Base-by-base conservation (phyloP, 345 rosid species). In the Bruguiera sexangula region DNA sequence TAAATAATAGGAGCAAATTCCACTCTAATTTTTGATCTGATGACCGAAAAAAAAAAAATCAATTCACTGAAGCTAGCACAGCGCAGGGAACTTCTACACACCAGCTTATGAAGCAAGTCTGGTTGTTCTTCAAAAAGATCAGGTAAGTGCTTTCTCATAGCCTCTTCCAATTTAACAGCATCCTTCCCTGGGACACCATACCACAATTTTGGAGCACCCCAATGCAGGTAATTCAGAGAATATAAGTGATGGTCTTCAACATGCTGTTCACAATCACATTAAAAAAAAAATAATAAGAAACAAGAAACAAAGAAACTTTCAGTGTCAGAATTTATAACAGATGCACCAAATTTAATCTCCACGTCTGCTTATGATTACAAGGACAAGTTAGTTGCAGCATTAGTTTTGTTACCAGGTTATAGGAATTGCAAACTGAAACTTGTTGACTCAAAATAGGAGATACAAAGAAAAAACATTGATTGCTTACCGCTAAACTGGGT, bases 221-320 rank as follows among this genome's bases (percentile, higher is more conserved):
- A 92, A 71, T 96, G 99, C 96, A 96, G 74, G 81, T 90, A 96
- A 82, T 96, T 96, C 73, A 96, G 80, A 1, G 99, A 96, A 82
- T 96, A 96, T 62, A 96, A 78, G 80, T 96, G 98, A 77, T 96
- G 99, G 85, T 96, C 99, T 85, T 96, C 99, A 54, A 96, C 99
- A 80, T 96, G 99, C 99, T 96, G 86, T 65, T 71, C 37, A 58
- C 72, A 63, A 61, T 48, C 60, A 79, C 36, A 76, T 61, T 59
- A 43, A 3, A 43, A 3, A 13, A 3, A 39, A 43, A 67, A 22
- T 66, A 46, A 56, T 26, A 56, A 74, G 61, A 67, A 37, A 68
- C 46, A 50, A 24, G 70, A 73, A 22, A 27, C 52, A 51, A 46
- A 48, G 5, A 61, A 56, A 31, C 48, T 77, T 78, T 58, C 50